phyloP scores from a whole-genome alignment of 1,284 basidiomycete species.

The Tilletia horrida region DNA sequence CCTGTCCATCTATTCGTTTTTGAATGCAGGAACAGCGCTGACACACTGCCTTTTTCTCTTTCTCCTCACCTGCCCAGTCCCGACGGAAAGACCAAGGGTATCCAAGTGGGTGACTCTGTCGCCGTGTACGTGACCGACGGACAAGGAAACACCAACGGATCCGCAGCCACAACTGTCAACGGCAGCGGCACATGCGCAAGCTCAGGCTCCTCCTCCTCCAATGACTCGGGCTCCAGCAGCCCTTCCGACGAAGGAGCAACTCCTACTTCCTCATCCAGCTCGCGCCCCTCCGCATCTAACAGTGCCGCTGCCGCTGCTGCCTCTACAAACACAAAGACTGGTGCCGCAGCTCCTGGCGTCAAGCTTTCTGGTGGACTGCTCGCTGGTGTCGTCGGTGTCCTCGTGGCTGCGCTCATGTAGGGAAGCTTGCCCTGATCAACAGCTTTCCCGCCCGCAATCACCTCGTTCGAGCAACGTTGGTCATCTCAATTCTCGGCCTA shows the following conservation, averaged over 20 bases:
- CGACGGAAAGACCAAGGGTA: background rate
- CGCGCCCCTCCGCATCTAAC: conserved; percentile 25
- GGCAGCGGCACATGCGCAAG: background rate
- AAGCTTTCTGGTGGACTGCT: conserved; percentile 4
- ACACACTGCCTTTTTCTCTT: background rate
- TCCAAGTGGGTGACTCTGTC: conserved; percentile 3
- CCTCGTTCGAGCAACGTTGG: background rate
- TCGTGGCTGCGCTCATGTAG: conserved; percentile 17
- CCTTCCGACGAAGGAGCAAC: conserved; percentile 15
- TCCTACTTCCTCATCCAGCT: background rate
- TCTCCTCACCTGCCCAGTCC: conserved; percentile 1
- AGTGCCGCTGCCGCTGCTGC: background rate
- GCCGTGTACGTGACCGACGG: conserved; percentile 6
- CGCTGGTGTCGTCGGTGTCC: conserved; percentile 16
- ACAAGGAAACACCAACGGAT: background rate
- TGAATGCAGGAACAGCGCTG: background rate
- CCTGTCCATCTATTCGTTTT: no score
- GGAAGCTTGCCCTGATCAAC: background rate
- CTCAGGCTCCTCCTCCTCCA: conserved; percentile 15
- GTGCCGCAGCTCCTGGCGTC: conserved; percentile 4
- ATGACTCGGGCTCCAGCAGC: background rate
- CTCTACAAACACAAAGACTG: conserved; percentile 6
- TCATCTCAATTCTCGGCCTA: no score
- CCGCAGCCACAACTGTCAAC: background rate
- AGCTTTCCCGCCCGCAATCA: background rate